These are phyloP conservation scores for Malbranchea zuffiana DNA, from an alignment of 2,329 filamentous ascomycete species.

Conservation along the genomic window DNA sequence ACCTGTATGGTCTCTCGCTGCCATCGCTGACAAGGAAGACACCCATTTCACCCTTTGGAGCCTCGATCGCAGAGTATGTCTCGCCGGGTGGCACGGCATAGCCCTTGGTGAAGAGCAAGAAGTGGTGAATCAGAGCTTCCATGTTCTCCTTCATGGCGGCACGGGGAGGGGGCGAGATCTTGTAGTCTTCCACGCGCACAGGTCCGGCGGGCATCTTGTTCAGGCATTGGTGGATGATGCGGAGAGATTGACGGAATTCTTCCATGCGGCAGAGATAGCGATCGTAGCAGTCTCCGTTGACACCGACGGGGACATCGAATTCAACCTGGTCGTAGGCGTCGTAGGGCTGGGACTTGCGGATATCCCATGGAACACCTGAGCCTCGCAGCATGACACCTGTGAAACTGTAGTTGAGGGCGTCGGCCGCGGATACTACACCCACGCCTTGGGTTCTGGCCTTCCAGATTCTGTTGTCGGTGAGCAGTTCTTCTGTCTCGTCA, in stretches of 20 bases:
- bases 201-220: constrained; percentile 98
- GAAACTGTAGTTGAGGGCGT: constrained; percentile 96
- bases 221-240: constrained; percentile 96
- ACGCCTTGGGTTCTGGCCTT: constrained; percentile 83
- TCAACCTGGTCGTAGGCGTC: constrained; percentile 97
- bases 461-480: constrained; percentile 99
- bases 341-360: constrained; percentile 94
- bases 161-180: constrained; percentile 89
- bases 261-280: constrained; percentile 99
- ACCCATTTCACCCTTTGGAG: constrained; percentile 99
- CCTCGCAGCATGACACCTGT: constrained; percentile 96
- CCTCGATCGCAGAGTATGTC: constrained; percentile 96
- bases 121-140: constrained; percentile 99
- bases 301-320: constrained; percentile 92
- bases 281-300: constrained; percentile 98
- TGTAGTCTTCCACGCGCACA: constrained; percentile 95
- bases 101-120: constrained; percentile 96
- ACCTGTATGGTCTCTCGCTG: constrained; percentile 90
- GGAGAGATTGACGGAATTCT: constrained; percentile 94
- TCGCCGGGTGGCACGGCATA: constrained; percentile 95
- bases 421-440: constrained; percentile 79
- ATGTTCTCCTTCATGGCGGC: constrained; percentile 99
- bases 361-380: constrained; percentile 89
- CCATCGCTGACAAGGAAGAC: constrained; percentile 94
- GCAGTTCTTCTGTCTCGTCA: constrained; percentile 95